These are phyloP conservation scores for Claviceps quebecensis DNA, from an alignment of 2,329 filamentous ascomycete species.

Conservation along the genomic window DNA sequence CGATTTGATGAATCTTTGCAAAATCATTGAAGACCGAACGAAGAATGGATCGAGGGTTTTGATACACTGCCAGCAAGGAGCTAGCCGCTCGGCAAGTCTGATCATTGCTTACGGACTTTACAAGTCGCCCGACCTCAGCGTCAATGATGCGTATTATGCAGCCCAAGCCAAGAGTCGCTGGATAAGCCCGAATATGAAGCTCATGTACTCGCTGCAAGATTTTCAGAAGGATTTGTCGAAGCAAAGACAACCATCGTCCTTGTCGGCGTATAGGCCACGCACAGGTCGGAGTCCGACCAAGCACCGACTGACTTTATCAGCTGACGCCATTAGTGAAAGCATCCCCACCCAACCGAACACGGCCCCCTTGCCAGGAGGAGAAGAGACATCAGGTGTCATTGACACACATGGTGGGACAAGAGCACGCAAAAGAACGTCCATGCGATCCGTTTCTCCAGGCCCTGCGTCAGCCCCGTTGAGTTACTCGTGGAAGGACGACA, in stretches of 20 bases:
- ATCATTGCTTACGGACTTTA: slow-evolving; percentile 80
- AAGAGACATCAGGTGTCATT: slow-evolving; percentile 26
- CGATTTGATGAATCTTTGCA: slow-evolving; percentile 61
- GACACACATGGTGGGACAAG: slow-evolving; percentile 29
- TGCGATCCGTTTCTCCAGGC: slow-evolving; percentile 41
- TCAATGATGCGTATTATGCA: slow-evolving; percentile 71
- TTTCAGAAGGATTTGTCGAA: slow-evolving; percentile 53
- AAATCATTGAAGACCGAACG: slow-evolving; percentile 59
- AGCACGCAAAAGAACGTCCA: slow-evolving; percentile 39
- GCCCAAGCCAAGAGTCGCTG: slow-evolving; percentile 71
- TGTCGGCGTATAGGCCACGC: slow-evolving; percentile 33
- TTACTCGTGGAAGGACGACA: slow-evolving; percentile 40
- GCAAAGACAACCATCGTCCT: slow-evolving; percentile 29
- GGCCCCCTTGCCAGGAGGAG: slow-evolving; percentile 44
- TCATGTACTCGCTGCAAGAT: slow-evolving; percentile 80
- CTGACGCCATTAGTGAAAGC: slow-evolving; percentile 36
- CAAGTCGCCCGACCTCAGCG: slow-evolving; percentile 59
- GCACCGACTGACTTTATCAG: slow-evolving; percentile 46
- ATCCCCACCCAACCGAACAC: slow-evolving; percentile 43
- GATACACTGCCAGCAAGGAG: slow-evolving; percentile 75
- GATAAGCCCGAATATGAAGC: slow-evolving; percentile 85
- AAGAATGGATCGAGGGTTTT: slow-evolving; percentile 65
- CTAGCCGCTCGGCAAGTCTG: slow-evolving; percentile 70
- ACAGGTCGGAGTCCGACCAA: slow-evolving; percentile 42
- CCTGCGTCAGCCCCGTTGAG: slow-evolving; percentile 54